Evolutionary conservation across 441 rosid genomes (phyloP).

Genomic region (Brassica balearica): DNA sequence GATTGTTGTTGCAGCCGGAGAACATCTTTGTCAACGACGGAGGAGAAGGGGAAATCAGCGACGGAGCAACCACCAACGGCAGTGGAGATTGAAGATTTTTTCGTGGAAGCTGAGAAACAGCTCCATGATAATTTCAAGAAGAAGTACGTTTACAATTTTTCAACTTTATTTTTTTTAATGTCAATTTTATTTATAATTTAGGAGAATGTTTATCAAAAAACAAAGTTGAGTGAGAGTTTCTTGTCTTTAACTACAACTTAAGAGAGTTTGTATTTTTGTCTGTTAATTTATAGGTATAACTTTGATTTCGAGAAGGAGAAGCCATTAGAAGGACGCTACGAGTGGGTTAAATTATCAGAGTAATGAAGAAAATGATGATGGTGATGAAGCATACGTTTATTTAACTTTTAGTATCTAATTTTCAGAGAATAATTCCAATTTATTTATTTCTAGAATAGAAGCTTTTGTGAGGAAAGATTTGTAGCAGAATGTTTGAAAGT

Average conservation of each 20-base stretch:
- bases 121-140: constrained; percentile 53
- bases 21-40: constrained; percentile 16
- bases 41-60: constrained; percentile 28
- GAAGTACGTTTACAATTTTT: constrained; percentile 54
- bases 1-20: constrained; percentile 50
- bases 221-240: neutral
- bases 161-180: neutral
- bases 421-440: constrained; percentile 19
- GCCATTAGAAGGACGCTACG: constrained; percentile 83
- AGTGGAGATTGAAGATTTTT: constrained; percentile 74
- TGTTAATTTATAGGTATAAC: constrained; percentile 62
- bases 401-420: constrained; percentile 30
- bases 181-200: constrained; percentile 1
- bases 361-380: constrained; percentile 17
- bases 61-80: constrained; percentile 61
- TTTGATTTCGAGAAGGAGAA: constrained; percentile 75
- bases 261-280: neutral
- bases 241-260: neutral
- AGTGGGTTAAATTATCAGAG: constrained; percentile 61
- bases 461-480: constrained; percentile 29
- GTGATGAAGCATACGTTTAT: constrained; percentile 18
- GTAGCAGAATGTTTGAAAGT: constrained; percentile 34
- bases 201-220: neutral
- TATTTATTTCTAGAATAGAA: constrained; percentile 16
- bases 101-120: constrained; percentile 60